Evolutionary conservation across 768 basidiomycete species (phyloP).

Genomic region (Porpolomopsis calyptriformis): DNA sequence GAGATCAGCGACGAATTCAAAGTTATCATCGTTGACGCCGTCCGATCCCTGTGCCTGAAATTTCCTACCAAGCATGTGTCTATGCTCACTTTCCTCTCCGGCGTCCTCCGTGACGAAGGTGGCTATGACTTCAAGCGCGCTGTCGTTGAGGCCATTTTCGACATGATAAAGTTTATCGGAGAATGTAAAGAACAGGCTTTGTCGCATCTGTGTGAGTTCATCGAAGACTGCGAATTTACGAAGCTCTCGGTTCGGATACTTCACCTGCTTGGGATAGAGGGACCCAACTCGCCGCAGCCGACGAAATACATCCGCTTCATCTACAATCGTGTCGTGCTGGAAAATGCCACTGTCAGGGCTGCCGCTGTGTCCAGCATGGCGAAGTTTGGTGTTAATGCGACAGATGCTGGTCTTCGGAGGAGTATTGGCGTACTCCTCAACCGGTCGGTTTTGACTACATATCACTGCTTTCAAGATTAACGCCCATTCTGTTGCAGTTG

Average conservation of each 20-base stretch:
- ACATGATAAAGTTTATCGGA: conserved; percentile 97
- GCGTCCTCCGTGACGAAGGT: conserved; percentile 94
- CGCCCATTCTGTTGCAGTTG: conserved; percentile 41
- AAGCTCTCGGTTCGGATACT: conserved; percentile 96
- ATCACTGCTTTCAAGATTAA: not conserved
- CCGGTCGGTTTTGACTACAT: conserved; percentile 38
- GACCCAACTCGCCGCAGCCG: conserved; percentile 91
- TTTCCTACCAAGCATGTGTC: conserved; percentile 95
- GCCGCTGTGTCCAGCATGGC: conserved; percentile 92
- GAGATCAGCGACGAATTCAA: conserved; percentile 99
- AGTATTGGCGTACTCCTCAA: conserved; percentile 82
- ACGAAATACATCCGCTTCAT: conserved; percentile 99
- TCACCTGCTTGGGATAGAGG: conserved; percentile 90
- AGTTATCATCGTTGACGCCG: conserved; percentile 98
- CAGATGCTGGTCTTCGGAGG: conserved; percentile 66
- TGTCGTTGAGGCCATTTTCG: conserved; percentile 98
- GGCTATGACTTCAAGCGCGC: conserved; percentile 99
- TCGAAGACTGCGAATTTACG: conserved; percentile 99
- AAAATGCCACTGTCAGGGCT: conserved; percentile 95
- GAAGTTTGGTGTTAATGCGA: conserved; percentile 89
- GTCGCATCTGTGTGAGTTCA: conserved; percentile 97
- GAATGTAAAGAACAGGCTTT: conserved; percentile 97
- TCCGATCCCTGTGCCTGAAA: conserved; percentile 96
- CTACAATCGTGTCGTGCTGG: conserved; percentile 97
- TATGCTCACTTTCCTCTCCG: conserved; percentile 95